A percentile compares a stretch with the other conserved stretches of the same genome.
Conservation (phyloP, 148 eudicot genomes). For the Simmondsia chinensis region DNA sequence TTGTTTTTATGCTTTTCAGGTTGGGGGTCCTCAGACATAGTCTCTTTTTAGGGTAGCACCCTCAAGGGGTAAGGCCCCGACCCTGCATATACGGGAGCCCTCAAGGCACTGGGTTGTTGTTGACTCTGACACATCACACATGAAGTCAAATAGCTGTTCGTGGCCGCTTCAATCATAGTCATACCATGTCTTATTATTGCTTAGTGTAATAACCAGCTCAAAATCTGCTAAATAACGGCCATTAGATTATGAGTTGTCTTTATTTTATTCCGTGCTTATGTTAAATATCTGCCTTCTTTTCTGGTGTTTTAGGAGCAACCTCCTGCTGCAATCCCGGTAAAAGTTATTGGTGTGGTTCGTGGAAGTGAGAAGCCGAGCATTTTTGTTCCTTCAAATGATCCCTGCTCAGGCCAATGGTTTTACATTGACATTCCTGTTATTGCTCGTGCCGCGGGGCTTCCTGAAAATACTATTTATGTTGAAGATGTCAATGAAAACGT, state of each 20-base stretch:
- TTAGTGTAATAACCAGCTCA: no score
- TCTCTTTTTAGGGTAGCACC: no score
- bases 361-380: constrained; percentile 95
- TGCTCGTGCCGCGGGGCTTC: constrained; percentile 54
- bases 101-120: no score
- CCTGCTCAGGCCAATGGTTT: constrained; percentile 73
- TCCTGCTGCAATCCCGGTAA: constrained; percentile 27
- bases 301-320: constrained; percentile 30
- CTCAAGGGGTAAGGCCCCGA: no score
- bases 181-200: no score
- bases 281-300: not conserved
- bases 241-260: not conserved
- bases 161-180: no score
- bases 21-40: no score
- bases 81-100: no score
- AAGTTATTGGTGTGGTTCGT: constrained; percentile 85
- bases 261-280: constrained; percentile 4
- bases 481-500: constrained; percentile 66
- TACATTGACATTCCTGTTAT: constrained; percentile 91
- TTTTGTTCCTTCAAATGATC: constrained; percentile 90
- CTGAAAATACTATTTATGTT: constrained; percentile 61
- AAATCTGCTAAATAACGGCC: no score
- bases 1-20: no score
- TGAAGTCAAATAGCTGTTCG: no score
- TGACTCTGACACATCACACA: no score